Conservation (phyloP, 2,329 filamentous ascomycete genomes). For the Trichophyton rubrum region DNA sequence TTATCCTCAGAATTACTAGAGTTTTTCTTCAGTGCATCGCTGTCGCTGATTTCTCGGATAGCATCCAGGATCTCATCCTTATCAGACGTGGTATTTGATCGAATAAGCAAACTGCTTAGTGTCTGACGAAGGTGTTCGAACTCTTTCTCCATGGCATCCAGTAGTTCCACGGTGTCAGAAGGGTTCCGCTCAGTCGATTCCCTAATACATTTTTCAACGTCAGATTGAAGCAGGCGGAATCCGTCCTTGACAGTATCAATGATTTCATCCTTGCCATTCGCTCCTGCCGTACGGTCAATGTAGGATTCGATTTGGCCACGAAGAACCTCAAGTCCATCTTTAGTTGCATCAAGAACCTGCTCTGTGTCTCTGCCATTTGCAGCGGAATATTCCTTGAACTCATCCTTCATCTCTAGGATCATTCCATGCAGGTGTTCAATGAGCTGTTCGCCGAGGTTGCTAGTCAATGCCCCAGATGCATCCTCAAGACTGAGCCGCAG, state of each 20-base stretch:
- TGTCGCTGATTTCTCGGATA: constrained; percentile 38
- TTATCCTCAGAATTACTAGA: constrained; percentile 42
- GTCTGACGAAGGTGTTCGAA: constrained; percentile 71
- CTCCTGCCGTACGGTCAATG: constrained; percentile 58
- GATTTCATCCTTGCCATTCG: constrained; percentile 57
- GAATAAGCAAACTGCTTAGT: constrained; percentile 57
- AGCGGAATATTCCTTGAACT: constrained; percentile 66
- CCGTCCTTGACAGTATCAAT: constrained; percentile 48
- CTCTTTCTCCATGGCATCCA: constrained; percentile 65
- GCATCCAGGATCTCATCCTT: constrained; percentile 52
- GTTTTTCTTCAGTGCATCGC: constrained; percentile 26
- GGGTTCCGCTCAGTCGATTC: constrained; percentile 24
- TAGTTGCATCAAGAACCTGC: constrained; percentile 75
- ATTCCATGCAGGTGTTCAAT: constrained; percentile 45
- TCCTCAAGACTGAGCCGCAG: constrained; percentile 46
- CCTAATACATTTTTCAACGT: constrained; percentile 42
- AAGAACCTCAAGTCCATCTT: constrained; percentile 72
- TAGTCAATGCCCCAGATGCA: constrained; percentile 39
- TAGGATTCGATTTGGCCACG: constrained; percentile 70
- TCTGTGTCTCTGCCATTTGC: constrained; percentile 72
- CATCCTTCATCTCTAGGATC: constrained; percentile 48
- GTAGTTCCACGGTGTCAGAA: constrained; percentile 39
- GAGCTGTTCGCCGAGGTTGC: constrained; percentile 44
- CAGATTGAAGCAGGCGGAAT: constrained; percentile 47
- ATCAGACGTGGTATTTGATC: constrained; percentile 38